Conservation (phyloP, 352 stramenopile species). For the Pythium biforme region DNA sequence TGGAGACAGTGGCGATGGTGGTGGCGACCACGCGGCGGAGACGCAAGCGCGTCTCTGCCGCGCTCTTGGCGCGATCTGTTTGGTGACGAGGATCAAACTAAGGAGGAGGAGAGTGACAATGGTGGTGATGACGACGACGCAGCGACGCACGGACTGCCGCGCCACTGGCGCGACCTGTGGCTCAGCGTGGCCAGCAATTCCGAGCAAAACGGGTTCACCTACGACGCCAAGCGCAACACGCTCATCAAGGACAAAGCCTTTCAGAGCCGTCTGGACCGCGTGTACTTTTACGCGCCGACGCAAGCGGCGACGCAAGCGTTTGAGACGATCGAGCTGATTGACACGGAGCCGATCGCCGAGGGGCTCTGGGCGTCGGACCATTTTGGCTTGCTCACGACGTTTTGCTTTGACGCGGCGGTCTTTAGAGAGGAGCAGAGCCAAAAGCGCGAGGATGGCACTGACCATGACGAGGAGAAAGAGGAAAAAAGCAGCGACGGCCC, state of each 20-base stretch:
- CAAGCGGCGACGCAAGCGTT: neutral
- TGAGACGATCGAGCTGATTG: conserved; percentile 52
- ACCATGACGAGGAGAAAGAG: neutral
- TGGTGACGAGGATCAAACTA: too few species aligned
- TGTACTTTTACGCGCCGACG: conserved; percentile 54
- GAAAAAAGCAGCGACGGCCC: neutral
- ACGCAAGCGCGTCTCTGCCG: conserved; percentile 52
- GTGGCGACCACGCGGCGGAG: conserved; percentile 12
- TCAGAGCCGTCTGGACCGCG: conserved; percentile 71
- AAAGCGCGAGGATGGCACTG: conserved; percentile 5
- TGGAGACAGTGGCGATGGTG: neutral
- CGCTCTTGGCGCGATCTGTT: conserved; percentile 66
- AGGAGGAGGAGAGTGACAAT: too few species aligned
- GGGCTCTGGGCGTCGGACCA: conserved; percentile 74
- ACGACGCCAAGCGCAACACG: conserved; percentile 58
- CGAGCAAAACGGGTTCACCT: conserved; percentile 75
- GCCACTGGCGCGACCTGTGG: conserved; percentile 71
- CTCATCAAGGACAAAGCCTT: conserved; percentile 61
- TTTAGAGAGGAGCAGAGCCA: neutral
- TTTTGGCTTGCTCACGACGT: conserved; percentile 55
- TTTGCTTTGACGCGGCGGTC: conserved; percentile 22
- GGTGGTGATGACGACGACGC: neutral
- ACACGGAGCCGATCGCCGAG: conserved; percentile 64
- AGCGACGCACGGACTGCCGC: conserved; percentile 48
- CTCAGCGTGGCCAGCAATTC: conserved; percentile 61